A percentile compares a stretch with the other conserved stretches of the same genome.
Evolutionary conservation across 768 basidiomycete species (phyloP).

Genomic region (Collybia nuda): DNA sequence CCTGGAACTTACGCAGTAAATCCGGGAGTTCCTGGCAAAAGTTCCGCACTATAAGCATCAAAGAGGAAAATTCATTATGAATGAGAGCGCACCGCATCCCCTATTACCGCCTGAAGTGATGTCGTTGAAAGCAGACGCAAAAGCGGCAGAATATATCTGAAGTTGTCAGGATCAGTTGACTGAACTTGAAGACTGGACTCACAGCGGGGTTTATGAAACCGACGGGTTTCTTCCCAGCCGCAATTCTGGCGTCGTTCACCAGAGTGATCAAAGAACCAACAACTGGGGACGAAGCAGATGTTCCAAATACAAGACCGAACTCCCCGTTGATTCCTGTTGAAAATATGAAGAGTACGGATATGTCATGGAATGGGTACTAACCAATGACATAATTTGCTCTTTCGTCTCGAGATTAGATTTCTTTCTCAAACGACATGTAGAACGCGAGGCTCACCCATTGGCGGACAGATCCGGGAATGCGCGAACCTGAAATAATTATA

Average conservation of each 20-base stretch:
- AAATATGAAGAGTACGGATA: neutral
- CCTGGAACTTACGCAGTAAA: constrained; percentile 28
- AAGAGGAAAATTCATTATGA: neutral
- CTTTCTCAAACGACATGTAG: neutral
- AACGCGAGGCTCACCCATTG: constrained; percentile 31
- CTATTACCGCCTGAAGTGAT: constrained; percentile 39
- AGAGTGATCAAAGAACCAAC: constrained; percentile 49
- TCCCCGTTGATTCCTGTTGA: constrained; percentile 35
- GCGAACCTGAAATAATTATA: constrained; percentile 31
- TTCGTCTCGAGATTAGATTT: neutral
- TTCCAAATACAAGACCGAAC: constrained; percentile 44
- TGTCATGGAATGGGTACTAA: constrained; percentile 8
- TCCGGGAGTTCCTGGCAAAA: constrained; percentile 27
- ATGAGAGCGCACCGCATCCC: constrained; percentile 31
- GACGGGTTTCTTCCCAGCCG: constrained; percentile 38
- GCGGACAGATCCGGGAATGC: constrained; percentile 51
- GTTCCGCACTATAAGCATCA: neutral
- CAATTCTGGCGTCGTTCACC: constrained; percentile 53
- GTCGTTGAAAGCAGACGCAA: constrained; percentile 37
- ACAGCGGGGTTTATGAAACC: constrained; percentile 53
- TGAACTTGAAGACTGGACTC: neutral
- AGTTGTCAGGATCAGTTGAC: constrained; percentile 2
- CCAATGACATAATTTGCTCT: constrained; percentile 42
- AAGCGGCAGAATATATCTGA: constrained; percentile 35
- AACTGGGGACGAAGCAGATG: constrained; percentile 49